phyloP scores from a whole-genome alignment of 345 rosid species.

The Arabis hirsuta region DNA sequence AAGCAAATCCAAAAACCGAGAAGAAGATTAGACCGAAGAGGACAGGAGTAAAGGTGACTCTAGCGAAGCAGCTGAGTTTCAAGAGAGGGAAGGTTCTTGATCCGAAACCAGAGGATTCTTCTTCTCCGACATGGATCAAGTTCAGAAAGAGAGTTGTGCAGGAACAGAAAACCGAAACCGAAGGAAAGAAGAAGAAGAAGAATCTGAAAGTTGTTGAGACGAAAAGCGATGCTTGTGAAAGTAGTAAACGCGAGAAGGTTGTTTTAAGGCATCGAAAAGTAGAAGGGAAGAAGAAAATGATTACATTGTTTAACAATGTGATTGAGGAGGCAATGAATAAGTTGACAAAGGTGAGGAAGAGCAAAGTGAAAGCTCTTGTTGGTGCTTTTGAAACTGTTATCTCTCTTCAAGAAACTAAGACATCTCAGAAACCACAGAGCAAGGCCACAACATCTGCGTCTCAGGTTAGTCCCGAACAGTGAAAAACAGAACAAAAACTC shows the following conservation, averaged over 20 bases:
- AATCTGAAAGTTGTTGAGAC: conserved; percentile 22
- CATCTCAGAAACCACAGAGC: conserved; percentile 33
- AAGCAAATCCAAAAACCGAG: conserved; percentile 23
- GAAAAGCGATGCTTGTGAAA: conserved; percentile 27
- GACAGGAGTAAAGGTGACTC: conserved; percentile 35
- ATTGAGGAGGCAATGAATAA: conserved; percentile 78
- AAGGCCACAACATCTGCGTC: conserved; percentile 45
- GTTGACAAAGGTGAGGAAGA: conserved; percentile 62
- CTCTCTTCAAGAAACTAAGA: conserved; percentile 64
- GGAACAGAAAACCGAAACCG: conserved; percentile 45
- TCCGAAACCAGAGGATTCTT: conserved; percentile 43
- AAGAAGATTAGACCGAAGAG: conserved; percentile 41
- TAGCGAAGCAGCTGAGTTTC: conserved; percentile 47
- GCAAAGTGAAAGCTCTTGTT: conserved; percentile 87
- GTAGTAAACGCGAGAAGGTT: conserved; percentile 43
- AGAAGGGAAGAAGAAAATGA: conserved; percentile 51
- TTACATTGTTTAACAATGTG: conserved; percentile 65
- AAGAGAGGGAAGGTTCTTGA: conserved; percentile 66
- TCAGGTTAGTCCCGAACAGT: conserved; percentile 27
- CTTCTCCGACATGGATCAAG: conserved; percentile 56
- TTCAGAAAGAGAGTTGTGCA: conserved; percentile 51
- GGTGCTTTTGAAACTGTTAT: conserved; percentile 89
- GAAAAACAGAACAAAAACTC: background rate
- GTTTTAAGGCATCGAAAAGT: conserved; percentile 57
- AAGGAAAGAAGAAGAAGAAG: conserved; percentile 36